phyloP scores from a whole-genome alignment of 2,329 filamentous ascomycete species.

The Paraconiothyrium brasiliense region DNA sequence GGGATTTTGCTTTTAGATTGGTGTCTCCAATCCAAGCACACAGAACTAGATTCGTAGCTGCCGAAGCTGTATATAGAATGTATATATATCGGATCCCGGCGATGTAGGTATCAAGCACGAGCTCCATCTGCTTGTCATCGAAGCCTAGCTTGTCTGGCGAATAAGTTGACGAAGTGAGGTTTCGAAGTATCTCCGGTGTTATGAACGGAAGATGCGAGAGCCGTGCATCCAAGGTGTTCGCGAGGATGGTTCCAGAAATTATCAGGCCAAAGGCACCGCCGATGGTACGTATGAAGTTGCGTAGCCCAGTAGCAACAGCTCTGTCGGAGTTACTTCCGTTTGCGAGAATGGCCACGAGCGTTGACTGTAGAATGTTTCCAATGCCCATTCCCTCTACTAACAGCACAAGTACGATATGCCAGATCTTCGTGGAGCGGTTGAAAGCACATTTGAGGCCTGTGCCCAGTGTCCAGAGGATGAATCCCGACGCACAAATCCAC shows the following conservation, averaged over 20 bases:
- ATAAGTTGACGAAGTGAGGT: conserved; percentile 27
- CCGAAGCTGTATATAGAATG: conserved; percentile 24
- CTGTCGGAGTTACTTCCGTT: conserved; percentile 60
- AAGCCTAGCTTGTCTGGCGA: conserved; percentile 21
- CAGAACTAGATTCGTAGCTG: conserved; percentile 22
- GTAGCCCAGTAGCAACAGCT: conserved; percentile 68
- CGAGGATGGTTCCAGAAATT: conserved; percentile 27
- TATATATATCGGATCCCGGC: conserved; percentile 24
- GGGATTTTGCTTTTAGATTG: conserved; percentile 29
- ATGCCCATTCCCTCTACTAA: conserved; percentile 58
- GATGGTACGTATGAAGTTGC: conserved; percentile 69
- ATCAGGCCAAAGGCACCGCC: conserved; percentile 59
- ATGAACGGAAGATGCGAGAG: conserved; percentile 24
- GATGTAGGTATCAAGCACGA: conserved; percentile 25
- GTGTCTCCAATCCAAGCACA: conserved; percentile 29
- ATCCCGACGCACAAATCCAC: conserved; percentile 35
- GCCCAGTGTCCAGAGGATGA: conserved; percentile 60
- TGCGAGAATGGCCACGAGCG: conserved; percentile 65
- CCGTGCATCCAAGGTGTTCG: conserved; percentile 19
- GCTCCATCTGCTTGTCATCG: conserved; percentile 13
- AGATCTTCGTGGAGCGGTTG: conserved; percentile 51
- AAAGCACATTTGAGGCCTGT: conserved; percentile 62
- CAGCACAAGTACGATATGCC: conserved; percentile 62
- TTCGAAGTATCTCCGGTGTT: conserved; percentile 16
- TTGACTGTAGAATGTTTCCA: conserved; percentile 62